These are phyloP conservation scores for Funneliformis caledonium DNA, from an alignment of 371 early-diverging fungal species.

Conservation along the genomic window DNA sequence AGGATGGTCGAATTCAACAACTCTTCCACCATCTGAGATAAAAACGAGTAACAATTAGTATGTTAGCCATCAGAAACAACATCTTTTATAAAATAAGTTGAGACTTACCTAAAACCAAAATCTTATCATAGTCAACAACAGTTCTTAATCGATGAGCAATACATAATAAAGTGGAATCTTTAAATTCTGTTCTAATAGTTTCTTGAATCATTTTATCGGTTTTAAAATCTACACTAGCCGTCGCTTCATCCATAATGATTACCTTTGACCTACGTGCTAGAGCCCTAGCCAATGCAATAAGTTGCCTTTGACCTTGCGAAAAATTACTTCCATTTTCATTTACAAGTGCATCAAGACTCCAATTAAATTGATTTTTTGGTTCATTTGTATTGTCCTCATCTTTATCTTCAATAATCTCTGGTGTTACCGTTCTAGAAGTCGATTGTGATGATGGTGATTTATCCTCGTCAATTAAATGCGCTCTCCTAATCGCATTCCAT, in stretches of 20 bases:
- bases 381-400: conserved; percentile 43
- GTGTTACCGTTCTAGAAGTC: conserved; percentile 17
- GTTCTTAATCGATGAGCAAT: conserved; percentile 79
- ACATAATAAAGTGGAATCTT: conserved; percentile 60
- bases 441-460: conserved; percentile 35
- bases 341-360: conserved; percentile 58
- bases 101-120: conserved; percentile 73
- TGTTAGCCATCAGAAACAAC: conserved; percentile 21
- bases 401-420: conserved; percentile 16
- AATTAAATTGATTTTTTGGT: conserved; percentile 37
- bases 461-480: conserved; percentile 51
- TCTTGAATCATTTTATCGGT: conserved; percentile 68
- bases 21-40: conserved; percentile 51
- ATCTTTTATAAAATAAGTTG: neutral
- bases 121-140: conserved; percentile 81
- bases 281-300: conserved; percentile 81
- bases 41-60: conserved; percentile 40
- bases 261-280: conserved; percentile 66
- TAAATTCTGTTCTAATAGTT: conserved; percentile 72
- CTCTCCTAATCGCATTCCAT: conserved; percentile 67
- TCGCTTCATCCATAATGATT: conserved; percentile 82
- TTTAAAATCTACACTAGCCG: conserved; percentile 74
- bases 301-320: conserved; percentile 82
- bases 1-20: conserved; percentile 71
- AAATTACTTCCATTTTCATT: conserved; percentile 74